These are phyloP conservation scores for Tolypocladium tundrense DNA, from an alignment of 2,329 filamentous ascomycete genomes.

Conservation along the genomic window DNA sequence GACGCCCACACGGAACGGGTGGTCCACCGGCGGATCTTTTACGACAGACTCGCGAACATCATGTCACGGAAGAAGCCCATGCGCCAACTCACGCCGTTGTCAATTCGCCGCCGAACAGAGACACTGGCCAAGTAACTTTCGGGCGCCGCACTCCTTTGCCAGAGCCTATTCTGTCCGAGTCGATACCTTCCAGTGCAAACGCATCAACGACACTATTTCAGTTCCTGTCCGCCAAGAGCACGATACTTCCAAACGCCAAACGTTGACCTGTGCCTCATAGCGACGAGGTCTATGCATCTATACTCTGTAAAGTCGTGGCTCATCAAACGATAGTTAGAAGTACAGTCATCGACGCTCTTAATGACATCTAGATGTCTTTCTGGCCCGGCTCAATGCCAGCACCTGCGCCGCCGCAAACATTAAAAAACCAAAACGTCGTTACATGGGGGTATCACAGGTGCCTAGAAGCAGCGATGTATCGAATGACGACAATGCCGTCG, in stretches of 20 bases:
- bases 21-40: neutral
- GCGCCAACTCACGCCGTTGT: neutral
- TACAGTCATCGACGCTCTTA: neutral
- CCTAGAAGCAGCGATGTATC: constrained; percentile 1
- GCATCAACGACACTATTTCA: neutral
- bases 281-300: neutral
- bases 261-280: neutral
- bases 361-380: neutral
- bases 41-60: neutral
- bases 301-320: neutral
- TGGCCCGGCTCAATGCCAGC: neutral
- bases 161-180: neutral
- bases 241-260: neutral
- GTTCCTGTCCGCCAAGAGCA: neutral
- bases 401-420: neutral
- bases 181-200: neutral
- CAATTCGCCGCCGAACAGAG: neutral
- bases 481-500: neutral
- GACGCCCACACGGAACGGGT: neutral
- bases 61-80: neutral
- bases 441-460: constrained; percentile 1
- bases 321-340: neutral
- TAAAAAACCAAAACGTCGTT: neutral
- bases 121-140: neutral
- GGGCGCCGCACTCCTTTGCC: no score